Base-by-base conservation (phyloP, 1,284 basidiomycete species). In the Ustanciosporium gigantosporum region DNA sequence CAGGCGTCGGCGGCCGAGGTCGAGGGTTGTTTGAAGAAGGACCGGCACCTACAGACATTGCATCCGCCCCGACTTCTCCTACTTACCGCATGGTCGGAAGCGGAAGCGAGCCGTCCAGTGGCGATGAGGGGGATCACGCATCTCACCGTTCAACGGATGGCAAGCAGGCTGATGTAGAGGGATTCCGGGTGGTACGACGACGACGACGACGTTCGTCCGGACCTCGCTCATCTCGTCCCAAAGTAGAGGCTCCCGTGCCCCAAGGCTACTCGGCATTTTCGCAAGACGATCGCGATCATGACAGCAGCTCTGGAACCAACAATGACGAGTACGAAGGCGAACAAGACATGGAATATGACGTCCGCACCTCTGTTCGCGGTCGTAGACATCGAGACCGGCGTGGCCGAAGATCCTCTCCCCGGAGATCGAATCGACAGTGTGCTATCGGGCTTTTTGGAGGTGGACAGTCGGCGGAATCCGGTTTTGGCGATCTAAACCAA, bases 371-470 rank as follows among this genome's bases (percentile, higher is more conserved):
- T 2, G 23, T 31, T 2, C 40, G 31, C 24, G 27, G 40, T 4
- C 31, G 47, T 14, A 15, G 34, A 22, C 22, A 25, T 11, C 39
- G 59, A 24, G 36, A 31, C 11, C 32, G 48, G 15, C 40, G 46
- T 14, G 45, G 45, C 11, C 40, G 61, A 11, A 47, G 51, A 14
- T 32, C 49, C 16, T 68, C 66, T 19, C 61, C 60, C 16, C 45
- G 39, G 17, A 44, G 55, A 14, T 53, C 59, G 16, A 52, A 19
- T 0, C 61, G 69, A 6, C 68, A 73, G 24, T 65, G 60, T 22
- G 70, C 70, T 13, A 52, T 73, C 4, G 70, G 70, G 4, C 40
- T 73, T 13, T 73, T 69, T 16, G 60, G 60, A 9, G 60, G 60
- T 0, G 60, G 60, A 3, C 29, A 36, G 7, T 49, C 36, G 2